Evolutionary conservation across 179 eudicot species (phyloP), one percentile per base, ranked within the genome.

Genomic region (Beta corolliflora): DNA sequence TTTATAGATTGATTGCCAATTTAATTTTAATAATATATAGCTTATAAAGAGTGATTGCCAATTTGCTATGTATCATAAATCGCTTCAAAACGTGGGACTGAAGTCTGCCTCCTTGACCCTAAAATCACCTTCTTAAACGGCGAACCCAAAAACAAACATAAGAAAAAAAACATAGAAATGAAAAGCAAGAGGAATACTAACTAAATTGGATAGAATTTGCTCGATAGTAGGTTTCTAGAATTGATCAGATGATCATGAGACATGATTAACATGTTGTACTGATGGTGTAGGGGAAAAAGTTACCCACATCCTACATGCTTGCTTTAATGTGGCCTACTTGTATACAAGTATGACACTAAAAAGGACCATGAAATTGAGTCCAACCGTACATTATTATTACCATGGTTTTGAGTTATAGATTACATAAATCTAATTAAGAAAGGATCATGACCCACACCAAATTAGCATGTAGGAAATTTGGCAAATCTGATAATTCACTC

Each of bases 271-370:
- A 84, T 81, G 84, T 77, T 68, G 72, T 52, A 81, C 44, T 84
- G 36, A 84, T 84, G 71, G n/a, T 77, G 86, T 84, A 80, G 86
- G 86, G 79, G 19, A 14, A 72, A 80, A 84, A 77, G 86, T 77
- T 16, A 25, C 77, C 13, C 76, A 55, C 63, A 84, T 81, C 23
- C 65, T 81, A 29, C 15, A 77, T 71, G 44, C 76, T 46, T 66
- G 73, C 84, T 73, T 83, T 66, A 50, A 61, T 84, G 63, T 84
- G 81, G 44, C 86, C 83, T 80, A 80, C 83, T 61, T 76, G 81
- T 80, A 82, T 56, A 64, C 19, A 83, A 72, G 67, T 71, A 77
- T 84, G 52, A 76, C 73, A 76, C 55, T 75, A 12, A 76, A 76
- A 77, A 60, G 21, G 21, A 71, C 12, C 65, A 53, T 7, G 12